Evolutionary conservation across 768 basidiomycete species (phyloP), one percentile per base, ranked within the genome.

Genomic region (button mushroom (Agaricus bisporus)): DNA sequence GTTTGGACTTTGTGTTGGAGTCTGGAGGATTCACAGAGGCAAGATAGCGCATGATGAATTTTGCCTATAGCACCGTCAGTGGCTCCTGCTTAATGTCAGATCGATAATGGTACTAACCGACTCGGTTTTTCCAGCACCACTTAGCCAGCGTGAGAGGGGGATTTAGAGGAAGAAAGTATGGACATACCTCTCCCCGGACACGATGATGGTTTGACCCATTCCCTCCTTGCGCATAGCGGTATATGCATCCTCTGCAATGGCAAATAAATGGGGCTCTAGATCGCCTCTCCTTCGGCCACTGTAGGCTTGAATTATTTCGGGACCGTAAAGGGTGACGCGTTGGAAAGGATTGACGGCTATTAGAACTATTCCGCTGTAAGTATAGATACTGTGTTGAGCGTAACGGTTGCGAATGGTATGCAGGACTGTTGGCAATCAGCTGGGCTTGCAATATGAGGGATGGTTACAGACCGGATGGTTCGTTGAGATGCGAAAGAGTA

Each of bases 291-390:
- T 83, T 49, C 92, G 75, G 50, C 92, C 94, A 57, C 87, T 88
- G 68, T 99, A 99, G 12, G 94, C 93, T 70, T 98, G 95, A 17
- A 99, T 95, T 64, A 97, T 91, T 66, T 97, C 93, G 18, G 92
- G 91, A 5, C 91, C 92, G 76, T 99, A 99, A 56, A 98, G 85
- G 22, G 93, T 91, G 64, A 99, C 88, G 64, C 94, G 90, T 71
- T 95, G 91, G 71, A 99, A 99, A 44, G 97, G 97, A 71, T 99
- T 99, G 73, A 99, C 86, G 50, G 97, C 97, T 66, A 99, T 97
- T 60, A 99, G 82, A 57, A 98, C 95, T 60, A 98, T 99, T 61
- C 97, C 97, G 58, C 91, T 95, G 73, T 98, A 99, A 29, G 97
- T 98, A 66, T 98, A 99, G 62, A 98, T 98, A 66, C 91, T 91